Base-by-base conservation (phyloP, 2,329 filamentous ascomycete genomes). In the Sporothrix globosa region DNA sequence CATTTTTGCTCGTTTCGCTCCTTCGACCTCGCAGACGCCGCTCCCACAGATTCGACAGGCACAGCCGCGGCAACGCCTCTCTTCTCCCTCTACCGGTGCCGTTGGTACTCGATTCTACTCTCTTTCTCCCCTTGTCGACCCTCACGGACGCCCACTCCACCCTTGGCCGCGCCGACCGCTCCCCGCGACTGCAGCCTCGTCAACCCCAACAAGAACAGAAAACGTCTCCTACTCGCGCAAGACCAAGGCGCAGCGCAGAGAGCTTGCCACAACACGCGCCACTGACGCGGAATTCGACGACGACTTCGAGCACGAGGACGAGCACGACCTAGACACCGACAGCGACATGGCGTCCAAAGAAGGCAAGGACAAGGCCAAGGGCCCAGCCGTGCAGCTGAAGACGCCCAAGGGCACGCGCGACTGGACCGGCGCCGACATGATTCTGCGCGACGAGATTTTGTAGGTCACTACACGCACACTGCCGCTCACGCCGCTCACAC, bases 321-420 rank as follows among this genome's bases (percentile, higher is more conserved):
- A 44, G 10, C 34, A 60, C 67, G 50, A 65, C 39, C 58, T n/a
- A 44, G 52, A 60, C 41, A 39, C 5, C 17, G 53, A 71, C 68
- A 61, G 44, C 70, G 67, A 34, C 69, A 73, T 73, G 72, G 71
- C 72, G 13, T 52, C 67, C 53, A 72, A 74, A 46, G 72, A 75
- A 27, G 70, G 58, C 27, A 73, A 72, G 66, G 53, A 70, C 11
- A 70, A 73, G 72, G 56, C 70, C 70, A 75, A 75, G 70, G 68
- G 71, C 39, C 58, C 73, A 9, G 68, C 72, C 5, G 69, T 77
- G 19, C 75, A 87, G 78, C 82, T 92, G 78, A 93, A 93, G 83
- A 90, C 88, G 75, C 90, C 91, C 71, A 93, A 93, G 83, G 91
- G 91, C 73, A 93, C 91, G 68, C 88, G 90, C 76, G 91, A 93